Base-by-base conservation (phyloP, 495 filamentous ascomycete genomes). In the Penicillium canariense region DNA sequence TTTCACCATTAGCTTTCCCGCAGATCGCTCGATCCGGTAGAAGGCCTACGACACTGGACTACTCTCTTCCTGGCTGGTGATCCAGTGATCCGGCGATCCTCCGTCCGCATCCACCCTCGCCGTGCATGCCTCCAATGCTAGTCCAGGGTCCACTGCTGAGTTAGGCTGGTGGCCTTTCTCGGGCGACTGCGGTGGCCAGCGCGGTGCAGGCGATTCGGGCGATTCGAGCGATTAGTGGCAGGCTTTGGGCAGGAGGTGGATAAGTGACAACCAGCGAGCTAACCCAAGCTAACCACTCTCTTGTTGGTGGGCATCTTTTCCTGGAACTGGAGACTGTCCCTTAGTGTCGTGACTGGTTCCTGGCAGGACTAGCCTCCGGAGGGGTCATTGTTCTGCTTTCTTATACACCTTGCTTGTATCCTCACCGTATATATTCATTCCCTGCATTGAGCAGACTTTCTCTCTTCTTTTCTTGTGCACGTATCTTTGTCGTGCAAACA, bases 391-490 rank as follows among this genome's bases (percentile, higher is more conserved):
- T 61, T 52, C 31, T 39, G 46, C 18, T 56, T 27, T 49, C 40
- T 39, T 58, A 59, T 64, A 61, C 49, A 54, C 27, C 32, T 48
- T 28, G 48, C 45, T 51, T 27, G n/a, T n/a, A n/a, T 26, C 22
- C 42, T 63, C 64, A 58, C 56, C 56, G 58, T 59, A 58, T 60
- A 67, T 67, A 64, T 59, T 42, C 52, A 26, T 31, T 50, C 27
- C 27, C 48, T 52, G 18, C 40, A 62, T 71, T 71, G 69, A 64
- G 36, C 47, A 55, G 70, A 57, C 67, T 69, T 62, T 62, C 39
- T 17, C 18, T 48, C 52, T 25, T 23, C 44, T 51, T 26, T 48
- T 36, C 46, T 47, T 43, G 31, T 56, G 23, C 53, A 34, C 40
- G 28, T 22, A 36, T 47, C 30, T 38, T 54, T 50, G 38, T 51